Base-by-base conservation (phyloP, 2,329 filamentous ascomycete genomes). In the Metarhizium robertsii region DNA sequence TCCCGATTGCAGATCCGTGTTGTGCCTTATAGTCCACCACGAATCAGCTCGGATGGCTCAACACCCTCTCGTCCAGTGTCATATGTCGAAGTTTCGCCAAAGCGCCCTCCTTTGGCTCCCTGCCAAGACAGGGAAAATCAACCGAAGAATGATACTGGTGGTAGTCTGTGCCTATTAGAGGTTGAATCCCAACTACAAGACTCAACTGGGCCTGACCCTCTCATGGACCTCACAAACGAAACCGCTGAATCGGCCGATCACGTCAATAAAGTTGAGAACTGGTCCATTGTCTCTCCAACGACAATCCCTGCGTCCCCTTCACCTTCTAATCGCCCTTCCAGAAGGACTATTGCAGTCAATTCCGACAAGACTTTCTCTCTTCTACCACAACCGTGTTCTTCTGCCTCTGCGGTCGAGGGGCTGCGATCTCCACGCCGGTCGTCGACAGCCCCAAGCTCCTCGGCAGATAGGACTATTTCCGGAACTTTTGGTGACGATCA, bases 361-460 rank as follows among this genome's bases (percentile, higher is more conserved):
- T 66, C 79, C 6, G 78, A 84, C 66, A 81, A 81, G 67, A 84
- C 80, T 4, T 84, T 84, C 61, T 80, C 79, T 16, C 67, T 83
- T 55, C 59, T 75, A 59, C 67, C 67, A 65, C 62, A 75, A 47
- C 57, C 64, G n/a, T 56, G 57, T 40, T 63, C 65, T 11, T 56
- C 60, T 13, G 66, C 65, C 6, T 70, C 66, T 10, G 61, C 62
- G 55, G 62, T 65, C 14, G 59, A 66, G n/a, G 69, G 68, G 18
- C 58, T 66, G 18, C 65, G 65, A 59, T 78, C 78, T 10, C 68
- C 73, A 38, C 70, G 68, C 16, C 65, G 74, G 50, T 79, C 75
- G 42, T 71, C 73, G 45, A 74, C 77, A 18, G 73, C 74, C 20
- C 71, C 75, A 50, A 75, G 61, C 53, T 67, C 73, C 64, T 79